Base-by-base conservation (phyloP, 176 grass and related monocot genomes). In the Paspalum notatum region DNA sequence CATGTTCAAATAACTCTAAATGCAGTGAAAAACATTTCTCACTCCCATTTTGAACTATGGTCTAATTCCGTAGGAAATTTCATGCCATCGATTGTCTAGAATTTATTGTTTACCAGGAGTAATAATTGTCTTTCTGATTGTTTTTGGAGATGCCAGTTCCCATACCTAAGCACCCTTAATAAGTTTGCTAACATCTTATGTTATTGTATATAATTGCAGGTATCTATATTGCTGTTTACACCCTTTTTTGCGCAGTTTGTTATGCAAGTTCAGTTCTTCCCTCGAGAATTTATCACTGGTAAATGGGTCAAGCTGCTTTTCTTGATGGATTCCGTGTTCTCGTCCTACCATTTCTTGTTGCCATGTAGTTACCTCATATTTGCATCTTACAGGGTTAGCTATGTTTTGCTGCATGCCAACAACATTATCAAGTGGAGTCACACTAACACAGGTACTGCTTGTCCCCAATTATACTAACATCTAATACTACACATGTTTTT, bases 341-440 rank as follows among this genome's bases (percentile, higher is more conserved):
- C 44, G 44, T 83, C 49, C 22, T n/a, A 1, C 51, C 55, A 25
- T 63, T 80, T 76, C 9, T 55, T 78, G 65, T 52, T 78, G 80
- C 66, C 32, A 77, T 83, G 37, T 75, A 71, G 22, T 80, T 51
- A 68, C 24, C 56, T 77, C 56, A 42, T 81, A 64, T 71, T 47
- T 77, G 68, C 71, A 64, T 78, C 71, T 89, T 85, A 83, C 74
- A 94, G 95, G 95, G 65, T 84, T 98, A 74, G 92, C 92, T 78
- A 80, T 90, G 66, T 98, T 98, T 90, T 94, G 91, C 74, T 98
- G 90, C 75, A 94, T 98, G 95, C 92, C 95, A 79, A 94, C 95
- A 75, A 98, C 92, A 69, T 82, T 94, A 62, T 98, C 90, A 83
- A 98, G 95, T 81, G 92, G 90, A 77, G 90, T 98, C 62, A 88